These are phyloP conservation scores for Termitomyces sp. DNA, from an alignment of 768 basidiomycete species.

Conservation along the genomic window DNA sequence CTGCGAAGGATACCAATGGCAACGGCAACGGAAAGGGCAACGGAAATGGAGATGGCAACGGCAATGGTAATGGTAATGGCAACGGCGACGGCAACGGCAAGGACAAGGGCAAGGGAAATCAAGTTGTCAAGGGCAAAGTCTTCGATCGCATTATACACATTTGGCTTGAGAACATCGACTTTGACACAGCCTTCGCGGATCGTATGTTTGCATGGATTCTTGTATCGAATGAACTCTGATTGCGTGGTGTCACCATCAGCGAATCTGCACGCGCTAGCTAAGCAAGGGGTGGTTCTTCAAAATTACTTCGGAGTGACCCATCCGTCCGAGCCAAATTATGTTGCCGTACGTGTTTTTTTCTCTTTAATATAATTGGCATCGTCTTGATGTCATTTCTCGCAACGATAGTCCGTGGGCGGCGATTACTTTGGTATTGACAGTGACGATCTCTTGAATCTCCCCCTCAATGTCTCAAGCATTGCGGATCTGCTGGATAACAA, in stretches of 20 bases:
- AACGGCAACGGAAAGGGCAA: background rate
- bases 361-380: slow-evolving; percentile 18
- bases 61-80: background rate
- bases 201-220: slow-evolving; percentile 13
- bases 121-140: slow-evolving; percentile 20
- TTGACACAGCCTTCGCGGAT: slow-evolving; percentile 24
- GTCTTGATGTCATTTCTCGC: background rate
- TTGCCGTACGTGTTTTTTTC: slow-evolving; percentile 25
- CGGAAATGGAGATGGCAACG: too few species aligned
- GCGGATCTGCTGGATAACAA: slow-evolving; percentile 60
- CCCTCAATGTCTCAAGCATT: slow-evolving; percentile 50
- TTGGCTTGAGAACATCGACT: slow-evolving; percentile 67
- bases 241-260: slow-evolving; percentile 1
- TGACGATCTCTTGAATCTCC: slow-evolving; percentile 37
- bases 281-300: slow-evolving; percentile 46
- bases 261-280: slow-evolving; percentile 35
- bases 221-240: background rate
- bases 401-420: slow-evolving; percentile 11
- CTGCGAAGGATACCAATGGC: background rate
- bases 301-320: slow-evolving; percentile 51
- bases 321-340: slow-evolving; percentile 62
- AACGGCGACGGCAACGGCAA: background rate
- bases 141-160: slow-evolving; percentile 37
- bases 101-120: background rate
- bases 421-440: slow-evolving; percentile 35